Base-by-base conservation (phyloP, 208 protist species). In the Leishmania amazonensis region DNA sequence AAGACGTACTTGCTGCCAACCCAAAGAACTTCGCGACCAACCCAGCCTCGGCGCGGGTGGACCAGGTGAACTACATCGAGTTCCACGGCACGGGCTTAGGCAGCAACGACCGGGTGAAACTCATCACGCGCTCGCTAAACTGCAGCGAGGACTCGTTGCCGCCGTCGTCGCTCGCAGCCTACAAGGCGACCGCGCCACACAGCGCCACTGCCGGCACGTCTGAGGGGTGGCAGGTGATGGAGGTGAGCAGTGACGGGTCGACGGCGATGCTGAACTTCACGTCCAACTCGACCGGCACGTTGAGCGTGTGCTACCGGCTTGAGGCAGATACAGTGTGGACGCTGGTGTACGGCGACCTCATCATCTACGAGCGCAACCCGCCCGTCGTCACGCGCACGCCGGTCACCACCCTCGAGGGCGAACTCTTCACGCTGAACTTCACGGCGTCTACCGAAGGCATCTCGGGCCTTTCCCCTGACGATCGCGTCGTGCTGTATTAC, bases 371-470 rank as follows among this genome's bases (percentile, higher is more conserved):
- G 54, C 90, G 89, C 74, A 88, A 93, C 80, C 95, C 95, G 9
- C 51, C 75, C 40, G 40, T 31, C n/a, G 88, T 97, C 57, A 83
- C 67, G 4, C 82, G 89, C 77, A 92, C 84, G 2, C 93, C 95
- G 17, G 79, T 87, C 54, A 77, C 80, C 35, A 81, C 88, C 1
- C 83, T 95, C 24, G 93, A 97, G 60, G 91, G 93, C 54, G 94
- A 98, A 79, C 85, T 96, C 49, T 97, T 98, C 83, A 96, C 95
- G 81, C 79, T 97, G 31, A 83, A 93, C 76, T 97, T 97, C 79
- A 90, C 78, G 17, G 76, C 79, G 35, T 83, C 62, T 17, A 76
- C 65, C 40, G 31, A 77, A 42, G 81, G 81, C 42, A 76, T 65
- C 35, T 82, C 80, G 6, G 60, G 15, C 2, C 70, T 84, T 64